A percentile compares a stretch with the other conserved stretches of the same genome.
Conservation (phyloP, 2,329 filamentous ascomycete genomes). For the Dothistroma pini region DNA sequence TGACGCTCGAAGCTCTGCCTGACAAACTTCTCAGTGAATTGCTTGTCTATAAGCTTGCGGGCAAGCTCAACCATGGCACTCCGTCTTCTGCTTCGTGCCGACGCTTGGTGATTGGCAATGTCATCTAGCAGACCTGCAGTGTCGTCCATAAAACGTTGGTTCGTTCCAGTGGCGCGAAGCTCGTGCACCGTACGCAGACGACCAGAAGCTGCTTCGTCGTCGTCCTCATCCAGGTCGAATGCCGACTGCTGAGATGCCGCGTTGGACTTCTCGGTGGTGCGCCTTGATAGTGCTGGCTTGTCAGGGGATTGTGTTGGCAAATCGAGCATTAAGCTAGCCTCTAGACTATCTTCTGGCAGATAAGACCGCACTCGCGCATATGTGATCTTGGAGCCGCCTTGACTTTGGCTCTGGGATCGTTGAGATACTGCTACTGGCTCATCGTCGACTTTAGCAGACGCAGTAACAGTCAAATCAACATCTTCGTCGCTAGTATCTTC, state of each 20-base stretch:
- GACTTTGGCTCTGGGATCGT: conserved; percentile 15
- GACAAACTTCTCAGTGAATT: conserved; percentile 66
- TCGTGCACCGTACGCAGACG: conserved; percentile 59
- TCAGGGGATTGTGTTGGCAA: conserved; percentile 30
- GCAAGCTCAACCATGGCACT: conserved; percentile 56
- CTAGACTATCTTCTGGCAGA: conserved; percentile 50
- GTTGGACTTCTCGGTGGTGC: conserved; percentile 13
- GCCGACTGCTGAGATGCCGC: conserved; percentile 26
- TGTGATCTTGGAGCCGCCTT: conserved; percentile 48
- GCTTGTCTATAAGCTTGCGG: conserved; percentile 53
- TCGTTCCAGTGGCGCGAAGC: conserved; percentile 56
- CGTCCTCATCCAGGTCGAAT: conserved; percentile 45
- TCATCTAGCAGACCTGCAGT: conserved; percentile 58
- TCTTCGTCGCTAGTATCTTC: conserved; percentile 16
- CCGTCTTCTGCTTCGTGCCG: conserved; percentile 47
- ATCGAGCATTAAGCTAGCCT: conserved; percentile 35
- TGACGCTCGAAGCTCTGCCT: conserved; percentile 68
- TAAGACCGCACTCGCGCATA: conserved; percentile 57
- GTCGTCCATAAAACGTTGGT: conserved; percentile 54
- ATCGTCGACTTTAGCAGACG: not conserved
- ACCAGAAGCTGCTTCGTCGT: conserved; percentile 41
- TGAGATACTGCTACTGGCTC: conserved; percentile 12
- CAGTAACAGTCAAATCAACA: conserved; percentile 17
- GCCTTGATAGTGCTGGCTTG: conserved; percentile 11
- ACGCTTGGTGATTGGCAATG: conserved; percentile 46